Conservation (phyloP, 2,329 filamentous ascomycete species). For the Cephalotrichum gorgonifer region DNA sequence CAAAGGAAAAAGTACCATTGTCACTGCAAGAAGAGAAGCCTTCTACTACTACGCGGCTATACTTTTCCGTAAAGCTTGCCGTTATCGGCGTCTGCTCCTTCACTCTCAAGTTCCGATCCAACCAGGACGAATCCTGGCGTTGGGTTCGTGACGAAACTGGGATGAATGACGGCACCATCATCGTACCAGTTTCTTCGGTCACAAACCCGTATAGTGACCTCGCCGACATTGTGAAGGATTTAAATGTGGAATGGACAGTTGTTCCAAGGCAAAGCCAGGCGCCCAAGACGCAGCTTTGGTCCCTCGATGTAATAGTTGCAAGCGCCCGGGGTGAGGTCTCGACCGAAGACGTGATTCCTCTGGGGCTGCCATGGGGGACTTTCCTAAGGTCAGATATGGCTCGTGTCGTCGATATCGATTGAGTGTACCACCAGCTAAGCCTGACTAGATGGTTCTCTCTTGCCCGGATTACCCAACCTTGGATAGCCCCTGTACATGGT, state of each 20-base stretch:
- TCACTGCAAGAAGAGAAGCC: conserved; percentile 13
- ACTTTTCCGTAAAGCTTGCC: not conserved
- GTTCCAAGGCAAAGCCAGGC: conserved; percentile 51
- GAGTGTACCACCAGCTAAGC: not conserved
- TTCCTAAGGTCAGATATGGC: conserved; percentile 38
- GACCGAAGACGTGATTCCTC: conserved; percentile 38
- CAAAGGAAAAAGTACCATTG: conserved; percentile 26
- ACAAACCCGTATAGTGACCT: conserved; percentile 28
- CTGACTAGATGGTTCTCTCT: conserved; percentile 64
- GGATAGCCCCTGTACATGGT: conserved; percentile 84
- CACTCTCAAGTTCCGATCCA: conserved; percentile 58
- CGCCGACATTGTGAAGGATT: conserved; percentile 42
- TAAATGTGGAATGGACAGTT: conserved; percentile 46
- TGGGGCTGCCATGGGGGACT: conserved; percentile 53
- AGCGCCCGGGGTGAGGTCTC: conserved; percentile 49
- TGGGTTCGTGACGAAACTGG: conserved; percentile 60
- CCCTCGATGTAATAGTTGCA: conserved; percentile 45
- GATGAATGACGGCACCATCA: conserved; percentile 50
- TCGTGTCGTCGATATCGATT: not conserved
- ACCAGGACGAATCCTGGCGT: conserved; percentile 46
- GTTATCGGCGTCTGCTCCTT: conserved; percentile 29
- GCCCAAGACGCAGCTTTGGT: conserved; percentile 60
- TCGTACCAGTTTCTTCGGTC: conserved; percentile 30
- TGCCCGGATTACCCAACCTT: conserved; percentile 69
- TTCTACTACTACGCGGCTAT: not conserved